These are phyloP conservation scores for Thermoascus crustaceus DNA, from an alignment of 2,329 filamentous ascomycete genomes.

Conservation along the genomic window DNA sequence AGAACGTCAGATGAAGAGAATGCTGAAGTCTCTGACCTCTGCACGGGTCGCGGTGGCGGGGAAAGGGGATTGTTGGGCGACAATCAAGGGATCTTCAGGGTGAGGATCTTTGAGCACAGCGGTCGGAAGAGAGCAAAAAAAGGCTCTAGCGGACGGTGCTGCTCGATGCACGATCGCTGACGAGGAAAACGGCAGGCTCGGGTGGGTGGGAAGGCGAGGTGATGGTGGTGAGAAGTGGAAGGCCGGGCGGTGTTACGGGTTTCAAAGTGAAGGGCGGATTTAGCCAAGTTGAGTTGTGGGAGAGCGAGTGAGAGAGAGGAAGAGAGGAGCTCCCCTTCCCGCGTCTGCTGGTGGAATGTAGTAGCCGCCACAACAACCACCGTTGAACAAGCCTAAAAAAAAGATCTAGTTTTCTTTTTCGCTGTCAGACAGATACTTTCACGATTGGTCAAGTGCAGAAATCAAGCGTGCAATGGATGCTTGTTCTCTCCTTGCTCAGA, in stretches of 20 bases:
- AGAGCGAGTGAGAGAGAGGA: not conserved
- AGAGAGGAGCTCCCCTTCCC: not conserved
- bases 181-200: not conserved
- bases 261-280: constrained; percentile 1
- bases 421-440: too few species aligned
- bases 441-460: too few species aligned
- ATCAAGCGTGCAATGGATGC: too few species aligned
- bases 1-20: constrained; percentile 13
- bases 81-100: constrained; percentile 16
- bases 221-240: constrained; percentile 2
- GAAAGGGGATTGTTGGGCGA: constrained; percentile 9
- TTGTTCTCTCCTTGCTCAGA: too few species aligned
- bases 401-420: too few species aligned
- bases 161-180: not conserved
- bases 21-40: constrained; percentile 4
- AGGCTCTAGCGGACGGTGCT: not conserved
- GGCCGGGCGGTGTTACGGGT: not conserved
- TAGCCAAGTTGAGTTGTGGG: not conserved
- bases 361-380: not conserved
- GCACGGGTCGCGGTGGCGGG: constrained; percentile 4
- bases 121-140: constrained; percentile 5
- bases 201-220: not conserved
- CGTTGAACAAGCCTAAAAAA: not conserved
- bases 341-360: not conserved
- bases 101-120: constrained; percentile 8